Conservation (phyloP, 2,329 filamentous ascomycete species). For the Calonectria naviculata region DNA sequence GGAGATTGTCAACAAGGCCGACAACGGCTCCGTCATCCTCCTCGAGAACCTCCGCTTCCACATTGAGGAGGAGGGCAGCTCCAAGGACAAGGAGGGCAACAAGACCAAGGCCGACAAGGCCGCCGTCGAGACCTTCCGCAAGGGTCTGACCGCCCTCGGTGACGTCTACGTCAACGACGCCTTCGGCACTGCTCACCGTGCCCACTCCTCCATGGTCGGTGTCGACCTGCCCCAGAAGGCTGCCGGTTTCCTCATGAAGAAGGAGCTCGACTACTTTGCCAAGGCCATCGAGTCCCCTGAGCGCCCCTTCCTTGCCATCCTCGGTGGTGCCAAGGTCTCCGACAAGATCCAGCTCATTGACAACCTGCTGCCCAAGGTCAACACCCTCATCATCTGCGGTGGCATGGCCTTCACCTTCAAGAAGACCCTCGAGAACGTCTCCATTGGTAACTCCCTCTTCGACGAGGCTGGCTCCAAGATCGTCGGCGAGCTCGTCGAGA, state of each 20-base stretch:
- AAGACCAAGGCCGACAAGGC: conserved; percentile 98
- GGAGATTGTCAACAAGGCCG: conserved; percentile 86
- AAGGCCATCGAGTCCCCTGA: conserved; percentile 93
- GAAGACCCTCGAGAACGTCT: conserved; percentile 93
- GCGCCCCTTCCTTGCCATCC: conserved; percentile 97
- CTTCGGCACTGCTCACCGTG: conserved; percentile 97
- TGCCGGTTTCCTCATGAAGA: conserved; percentile 99
- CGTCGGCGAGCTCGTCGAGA: conserved; percentile 86
- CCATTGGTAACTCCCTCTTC: conserved; percentile 92
- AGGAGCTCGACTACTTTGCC: conserved; percentile 99
- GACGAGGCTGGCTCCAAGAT: conserved; percentile 96
- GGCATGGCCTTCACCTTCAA: conserved; percentile 99
- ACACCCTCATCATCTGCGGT: conserved; percentile 96
- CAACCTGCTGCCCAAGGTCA: conserved; percentile 97
- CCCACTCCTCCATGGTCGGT: conserved; percentile 99
- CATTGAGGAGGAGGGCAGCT: conserved; percentile 96
- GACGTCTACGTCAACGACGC: conserved; percentile 99
- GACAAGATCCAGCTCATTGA: conserved; percentile 99
- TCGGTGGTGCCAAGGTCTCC: conserved; percentile 97
- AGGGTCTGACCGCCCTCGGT: conserved; percentile 92
- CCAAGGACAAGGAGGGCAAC: conserved; percentile 93
- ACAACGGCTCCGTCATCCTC: conserved; percentile 84
- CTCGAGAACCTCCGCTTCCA: conserved; percentile 99
- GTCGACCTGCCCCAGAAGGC: conserved; percentile 96
- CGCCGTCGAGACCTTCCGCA: conserved; percentile 92